phyloP scores from a whole-genome alignment of 2,329 filamentous ascomycete genomes.

The Xylaria hypoxylon region DNA sequence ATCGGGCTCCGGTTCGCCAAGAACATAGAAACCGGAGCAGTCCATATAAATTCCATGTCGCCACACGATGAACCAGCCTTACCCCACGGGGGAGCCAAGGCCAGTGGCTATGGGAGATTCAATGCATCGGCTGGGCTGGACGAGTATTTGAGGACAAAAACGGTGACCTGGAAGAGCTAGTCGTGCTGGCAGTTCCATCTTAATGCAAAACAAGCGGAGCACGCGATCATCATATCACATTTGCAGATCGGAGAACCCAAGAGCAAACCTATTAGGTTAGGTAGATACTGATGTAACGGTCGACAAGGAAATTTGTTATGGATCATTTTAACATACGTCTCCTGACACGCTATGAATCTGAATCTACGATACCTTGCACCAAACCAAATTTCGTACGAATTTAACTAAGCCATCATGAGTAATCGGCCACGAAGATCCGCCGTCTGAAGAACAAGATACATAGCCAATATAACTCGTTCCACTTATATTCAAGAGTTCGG shows the following conservation, averaged over 20 bases:
- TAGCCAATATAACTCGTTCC: neutral
- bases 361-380: neutral
- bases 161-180: conserved; percentile 50
- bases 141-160: conserved; percentile 51
- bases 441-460: neutral
- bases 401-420: neutral
- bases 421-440: neutral
- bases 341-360: neutral
- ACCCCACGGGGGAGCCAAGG: conserved; percentile 57
- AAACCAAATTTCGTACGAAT: neutral
- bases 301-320: neutral
- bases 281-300: neutral
- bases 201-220: conserved; percentile 24
- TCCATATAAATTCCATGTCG: conserved; percentile 59
- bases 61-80: conserved; percentile 58
- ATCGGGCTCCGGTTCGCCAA: conserved; percentile 63
- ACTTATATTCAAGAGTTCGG: neutral
- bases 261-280: neutral
- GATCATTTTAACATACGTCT: neutral
- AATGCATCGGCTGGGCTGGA: conserved; percentile 48
- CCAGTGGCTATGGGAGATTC: conserved; percentile 58
- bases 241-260: neutral
- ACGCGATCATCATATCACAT: conserved; percentile 2
- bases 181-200: conserved; percentile 13
- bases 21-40: conserved; percentile 66